Evolutionary conservation across 352 stramenopile genomes (phyloP).

Genomic region (Pythium rishiriense): DNA sequence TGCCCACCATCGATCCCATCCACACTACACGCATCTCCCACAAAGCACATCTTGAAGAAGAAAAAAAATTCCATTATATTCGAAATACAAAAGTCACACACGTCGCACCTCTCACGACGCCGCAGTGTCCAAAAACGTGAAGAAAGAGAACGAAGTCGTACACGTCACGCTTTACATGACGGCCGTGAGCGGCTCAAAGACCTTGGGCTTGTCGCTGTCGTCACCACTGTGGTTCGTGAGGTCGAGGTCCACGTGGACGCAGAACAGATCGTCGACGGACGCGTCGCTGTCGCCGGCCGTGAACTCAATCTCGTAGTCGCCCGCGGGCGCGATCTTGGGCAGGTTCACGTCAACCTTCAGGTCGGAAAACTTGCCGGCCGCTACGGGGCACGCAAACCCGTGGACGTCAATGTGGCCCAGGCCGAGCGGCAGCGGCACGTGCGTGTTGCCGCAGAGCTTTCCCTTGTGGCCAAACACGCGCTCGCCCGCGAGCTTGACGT

Average conservation of each 20-base stretch:
- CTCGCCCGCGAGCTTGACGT: constrained; percentile 68
- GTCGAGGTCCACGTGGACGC: constrained; percentile 77
- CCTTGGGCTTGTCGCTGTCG: constrained; percentile 42
- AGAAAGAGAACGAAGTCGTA: no score
- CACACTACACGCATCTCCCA: no score
- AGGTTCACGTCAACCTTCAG: constrained; percentile 84
- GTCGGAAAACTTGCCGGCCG: constrained; percentile 60
- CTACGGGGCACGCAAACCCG: constrained; percentile 74
- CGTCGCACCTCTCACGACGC: no score
- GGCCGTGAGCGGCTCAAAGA: constrained; percentile 64
- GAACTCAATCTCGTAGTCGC: constrained; percentile 84
- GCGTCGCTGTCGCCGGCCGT: constrained; percentile 44
- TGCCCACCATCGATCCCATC: no score
- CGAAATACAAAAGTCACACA: no score
- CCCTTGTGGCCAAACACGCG: constrained; percentile 75
- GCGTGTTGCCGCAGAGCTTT: constrained; percentile 74
- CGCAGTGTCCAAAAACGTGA: no score
- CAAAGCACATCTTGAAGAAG: no score
- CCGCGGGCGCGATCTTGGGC: constrained; percentile 70
- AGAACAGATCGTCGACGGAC: constrained; percentile 60
- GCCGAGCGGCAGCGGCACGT: constrained; percentile 77
- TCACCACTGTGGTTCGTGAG: constrained; percentile 38
- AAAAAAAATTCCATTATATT: no score
- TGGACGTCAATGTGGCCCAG: constrained; percentile 86
- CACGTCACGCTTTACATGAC: no score